Evolutionary conservation across 345 rosid genomes (phyloP).

Genomic region (Corymbia maculata): DNA sequence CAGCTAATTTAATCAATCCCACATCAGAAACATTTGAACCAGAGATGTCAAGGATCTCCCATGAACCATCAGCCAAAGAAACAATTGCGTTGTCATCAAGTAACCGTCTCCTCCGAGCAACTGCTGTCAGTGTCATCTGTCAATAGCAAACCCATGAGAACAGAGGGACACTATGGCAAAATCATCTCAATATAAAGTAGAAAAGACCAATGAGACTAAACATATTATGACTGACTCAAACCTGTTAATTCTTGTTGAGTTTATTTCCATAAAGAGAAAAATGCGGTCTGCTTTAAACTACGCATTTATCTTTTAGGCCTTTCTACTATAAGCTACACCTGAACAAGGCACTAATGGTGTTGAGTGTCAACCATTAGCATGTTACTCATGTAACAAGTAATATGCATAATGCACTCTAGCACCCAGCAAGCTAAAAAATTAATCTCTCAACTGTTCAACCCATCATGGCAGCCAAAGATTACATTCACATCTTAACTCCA

Average conservation of each 20-base stretch:
- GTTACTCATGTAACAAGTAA: not conserved
- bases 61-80: conserved; percentile 67
- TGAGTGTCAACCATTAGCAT: not conserved
- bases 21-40: conserved; percentile 67
- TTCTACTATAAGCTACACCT: not conserved
- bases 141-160: not conserved
- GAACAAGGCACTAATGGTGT: not conserved
- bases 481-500: not conserved
- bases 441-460: not conserved
- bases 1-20: conserved; percentile 50
- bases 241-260: not conserved
- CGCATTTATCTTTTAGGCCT: not conserved
- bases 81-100: conserved; percentile 46
- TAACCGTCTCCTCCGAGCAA: conserved; percentile 76
- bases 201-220: not conserved
- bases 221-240: not conserved
- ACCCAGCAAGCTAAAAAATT: not conserved
- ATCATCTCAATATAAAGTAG: not conserved
- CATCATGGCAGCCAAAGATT: not conserved
- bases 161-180: not conserved
- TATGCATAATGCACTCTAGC: not conserved
- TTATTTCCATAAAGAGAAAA: not conserved
- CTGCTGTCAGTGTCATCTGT: conserved; percentile 60
- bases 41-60: conserved; percentile 79
- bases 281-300: not conserved